Evolutionary conservation across 345 rosid species (phyloP).

Genomic region (Gossypium australe): DNA sequence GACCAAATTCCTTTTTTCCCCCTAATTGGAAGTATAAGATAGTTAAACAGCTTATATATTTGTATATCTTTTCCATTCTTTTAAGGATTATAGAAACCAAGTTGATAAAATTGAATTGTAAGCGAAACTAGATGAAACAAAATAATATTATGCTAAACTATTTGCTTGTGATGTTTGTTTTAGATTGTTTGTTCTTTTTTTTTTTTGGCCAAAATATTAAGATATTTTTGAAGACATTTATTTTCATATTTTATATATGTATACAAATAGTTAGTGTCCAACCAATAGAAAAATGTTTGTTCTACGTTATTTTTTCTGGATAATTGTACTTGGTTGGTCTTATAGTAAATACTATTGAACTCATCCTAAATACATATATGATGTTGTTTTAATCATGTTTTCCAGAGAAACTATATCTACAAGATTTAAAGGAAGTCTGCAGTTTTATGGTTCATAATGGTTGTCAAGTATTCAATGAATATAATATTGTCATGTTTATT

Average conservation of each 20-base stretch:
- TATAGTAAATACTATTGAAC: not conserved
- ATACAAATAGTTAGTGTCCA: not conserved
- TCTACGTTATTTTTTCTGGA: not conserved
- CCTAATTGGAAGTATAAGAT: not conserved
- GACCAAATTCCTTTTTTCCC: not conserved
- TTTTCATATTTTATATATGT: not conserved
- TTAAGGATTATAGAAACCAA: not conserved
- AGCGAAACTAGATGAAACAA: not conserved
- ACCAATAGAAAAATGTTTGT: not conserved
- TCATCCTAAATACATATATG: not conserved
- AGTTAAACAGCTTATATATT: not conserved
- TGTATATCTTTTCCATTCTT: not conserved
- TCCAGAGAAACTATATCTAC: not conserved
- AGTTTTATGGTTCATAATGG: not conserved
- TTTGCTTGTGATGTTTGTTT: not conserved
- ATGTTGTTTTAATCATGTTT: not conserved
- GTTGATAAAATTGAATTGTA: not conserved
- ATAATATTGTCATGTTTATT: not conserved
- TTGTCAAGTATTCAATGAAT: not conserved
- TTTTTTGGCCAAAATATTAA: not conserved
- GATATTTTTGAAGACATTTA: not conserved
- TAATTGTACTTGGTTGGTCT: not conserved
- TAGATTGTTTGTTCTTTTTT: not conserved
- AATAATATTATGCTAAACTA: not conserved
- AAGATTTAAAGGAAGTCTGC: not conserved